phyloP scores from a whole-genome alignment of 108 stramenopile genomes.

The Cyclotella atomus region DNA sequence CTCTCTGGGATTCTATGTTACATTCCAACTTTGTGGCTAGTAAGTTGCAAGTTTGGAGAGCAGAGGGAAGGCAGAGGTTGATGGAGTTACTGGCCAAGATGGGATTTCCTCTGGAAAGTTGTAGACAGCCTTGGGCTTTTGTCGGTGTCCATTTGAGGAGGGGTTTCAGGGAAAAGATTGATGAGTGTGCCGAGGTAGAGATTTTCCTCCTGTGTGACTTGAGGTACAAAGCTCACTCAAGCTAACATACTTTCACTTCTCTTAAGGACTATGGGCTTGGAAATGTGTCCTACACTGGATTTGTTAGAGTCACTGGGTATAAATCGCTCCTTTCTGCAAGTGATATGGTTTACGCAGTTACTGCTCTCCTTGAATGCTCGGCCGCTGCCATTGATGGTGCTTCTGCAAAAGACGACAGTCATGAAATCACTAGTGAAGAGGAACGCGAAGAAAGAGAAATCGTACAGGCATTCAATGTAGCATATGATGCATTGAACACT shows the following conservation, averaged over 20 bases:
- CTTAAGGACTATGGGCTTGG: slow-evolving; percentile 78
- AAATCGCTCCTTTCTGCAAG: slow-evolving; percentile 80
- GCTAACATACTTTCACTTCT: neutral
- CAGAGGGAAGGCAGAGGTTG: slow-evolving; percentile 60
- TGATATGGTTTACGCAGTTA: slow-evolving; percentile 85
- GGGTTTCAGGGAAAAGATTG: slow-evolving; percentile 62
- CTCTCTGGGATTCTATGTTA: slow-evolving; percentile 79
- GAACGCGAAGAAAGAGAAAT: slow-evolving; percentile 52
- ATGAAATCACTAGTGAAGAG: slow-evolving; percentile 29
- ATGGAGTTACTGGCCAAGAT: slow-evolving; percentile 89
- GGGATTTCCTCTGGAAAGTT: slow-evolving; percentile 83
- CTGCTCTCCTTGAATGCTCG: slow-evolving; percentile 80
- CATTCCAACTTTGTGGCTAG: slow-evolving; percentile 76
- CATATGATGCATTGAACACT: slow-evolving; percentile 82
- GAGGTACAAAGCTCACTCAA: too few species aligned
- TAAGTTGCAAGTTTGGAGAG: slow-evolving; percentile 70
- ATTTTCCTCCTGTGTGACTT: too few species aligned
- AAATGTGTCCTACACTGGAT: slow-evolving; percentile 79
- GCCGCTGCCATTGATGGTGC: slow-evolving; percentile 46
- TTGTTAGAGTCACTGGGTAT: slow-evolving; percentile 85
- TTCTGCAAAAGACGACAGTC: slow-evolving; percentile 19
- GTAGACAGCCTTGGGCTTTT: slow-evolving; percentile 83
- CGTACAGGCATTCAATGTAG: slow-evolving; percentile 76
- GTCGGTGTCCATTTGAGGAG: slow-evolving; percentile 75
- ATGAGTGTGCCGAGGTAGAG: slow-evolving; percentile 71